phyloP scores from a whole-genome alignment of 2,329 filamentous ascomycete genomes.

The Hypomyces perniciosus region DNA sequence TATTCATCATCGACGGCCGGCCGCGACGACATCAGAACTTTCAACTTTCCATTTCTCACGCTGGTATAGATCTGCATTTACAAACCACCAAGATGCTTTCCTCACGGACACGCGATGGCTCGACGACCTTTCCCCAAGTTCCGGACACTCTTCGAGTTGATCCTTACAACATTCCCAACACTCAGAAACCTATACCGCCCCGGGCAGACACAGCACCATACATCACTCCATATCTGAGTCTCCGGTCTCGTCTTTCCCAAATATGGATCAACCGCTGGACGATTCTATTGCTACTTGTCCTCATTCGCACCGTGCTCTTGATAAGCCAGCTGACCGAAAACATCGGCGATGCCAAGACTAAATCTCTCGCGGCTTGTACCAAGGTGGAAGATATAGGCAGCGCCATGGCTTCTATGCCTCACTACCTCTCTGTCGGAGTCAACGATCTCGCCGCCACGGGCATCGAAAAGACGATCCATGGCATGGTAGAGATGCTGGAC shows the following conservation, averaged over 20 bases:
- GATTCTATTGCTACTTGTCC: conserved; percentile 76
- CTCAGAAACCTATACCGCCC: conserved; percentile 26
- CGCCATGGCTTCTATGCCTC: conserved; percentile 95
- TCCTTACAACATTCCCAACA: conserved; percentile 31
- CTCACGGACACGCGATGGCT: conserved; percentile 28
- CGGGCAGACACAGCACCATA: conserved; percentile 56
- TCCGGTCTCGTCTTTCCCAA: conserved; percentile 85
- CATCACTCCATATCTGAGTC: conserved; percentile 85
- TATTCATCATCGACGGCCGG: conserved; percentile 6
- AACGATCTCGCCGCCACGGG: conserved; percentile 78
- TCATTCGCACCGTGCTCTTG: conserved; percentile 73
- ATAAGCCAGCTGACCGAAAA: conserved; percentile 66
- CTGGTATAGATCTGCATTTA: conserved; percentile 15
- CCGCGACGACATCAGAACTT: conserved; percentile 14
- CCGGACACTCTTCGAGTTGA: conserved; percentile 33
- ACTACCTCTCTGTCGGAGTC: conserved; percentile 84
- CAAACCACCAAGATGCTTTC: conserved; percentile 32
- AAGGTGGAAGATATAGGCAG: conserved; percentile 91
- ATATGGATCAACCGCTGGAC: conserved; percentile 99
- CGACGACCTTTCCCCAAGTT: conserved; percentile 30
- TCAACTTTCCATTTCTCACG: neutral
- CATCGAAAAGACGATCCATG: conserved; percentile 74
- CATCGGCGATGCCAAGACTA: conserved; percentile 66
- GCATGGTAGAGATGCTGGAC: conserved; percentile 70
- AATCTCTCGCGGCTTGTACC: conserved; percentile 84